Evolutionary conservation across 495 filamentous ascomycete genomes (phyloP).

Genomic region (Lasiosphaeria ovina): DNA sequence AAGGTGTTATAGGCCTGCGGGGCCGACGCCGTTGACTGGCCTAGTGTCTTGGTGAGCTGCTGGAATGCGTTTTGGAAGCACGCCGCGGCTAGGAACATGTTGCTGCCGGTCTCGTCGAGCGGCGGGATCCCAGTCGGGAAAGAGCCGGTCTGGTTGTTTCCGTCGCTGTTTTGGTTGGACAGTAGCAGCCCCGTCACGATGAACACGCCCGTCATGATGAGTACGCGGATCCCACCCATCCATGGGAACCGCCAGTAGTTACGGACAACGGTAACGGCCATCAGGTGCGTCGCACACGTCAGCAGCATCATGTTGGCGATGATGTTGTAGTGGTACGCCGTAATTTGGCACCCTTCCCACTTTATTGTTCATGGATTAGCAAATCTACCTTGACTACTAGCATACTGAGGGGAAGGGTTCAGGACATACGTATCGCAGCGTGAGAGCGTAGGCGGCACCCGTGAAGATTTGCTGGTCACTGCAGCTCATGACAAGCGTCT

Average conservation of each 20-base stretch:
- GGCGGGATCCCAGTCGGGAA: conserved; percentile 28
- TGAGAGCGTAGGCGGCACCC: conserved; percentile 35
- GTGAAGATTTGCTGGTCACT: conserved; percentile 44
- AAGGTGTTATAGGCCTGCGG: neutral
- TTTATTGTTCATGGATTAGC: neutral
- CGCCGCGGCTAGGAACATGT: conserved; percentile 29
- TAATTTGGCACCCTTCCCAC: conserved; percentile 35
- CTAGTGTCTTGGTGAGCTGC: conserved; percentile 8
- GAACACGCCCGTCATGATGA: conserved; percentile 23
- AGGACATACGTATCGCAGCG: conserved; percentile 27
- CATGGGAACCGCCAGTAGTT: conserved; percentile 35
- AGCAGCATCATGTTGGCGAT: conserved; percentile 40
- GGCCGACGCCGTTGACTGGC: conserved; percentile 10
- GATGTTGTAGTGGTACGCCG: conserved; percentile 43
- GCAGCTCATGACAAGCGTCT: conserved; percentile 35
- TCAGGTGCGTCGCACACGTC: conserved; percentile 39
- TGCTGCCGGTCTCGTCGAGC: conserved; percentile 18
- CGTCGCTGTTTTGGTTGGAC: conserved; percentile 22
- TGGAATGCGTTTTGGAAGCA: conserved; percentile 27
- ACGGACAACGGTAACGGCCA: conserved; percentile 33
- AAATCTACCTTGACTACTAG: neutral
- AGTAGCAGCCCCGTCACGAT: conserved; percentile 31
- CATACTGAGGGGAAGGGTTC: neutral
- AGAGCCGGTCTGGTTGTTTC: conserved; percentile 1
- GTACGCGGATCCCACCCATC: conserved; percentile 26